Conservation (phyloP, 306 rosid genomes). For the Luffa acutangula region DNA sequence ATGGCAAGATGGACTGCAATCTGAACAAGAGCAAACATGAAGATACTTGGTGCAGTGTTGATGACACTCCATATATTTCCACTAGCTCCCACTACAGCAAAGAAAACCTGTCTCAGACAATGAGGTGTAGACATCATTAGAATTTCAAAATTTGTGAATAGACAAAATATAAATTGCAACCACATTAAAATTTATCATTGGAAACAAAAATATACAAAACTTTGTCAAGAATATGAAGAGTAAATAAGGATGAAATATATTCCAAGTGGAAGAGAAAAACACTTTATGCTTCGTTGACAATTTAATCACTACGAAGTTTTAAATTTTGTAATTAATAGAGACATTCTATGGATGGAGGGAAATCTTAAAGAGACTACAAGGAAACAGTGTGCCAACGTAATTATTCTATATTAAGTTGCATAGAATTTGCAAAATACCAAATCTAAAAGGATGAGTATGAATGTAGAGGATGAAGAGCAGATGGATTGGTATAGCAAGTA, state of each 20-base stretch:
- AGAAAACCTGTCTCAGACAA: slow-evolving; percentile 25
- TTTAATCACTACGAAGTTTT: no score
- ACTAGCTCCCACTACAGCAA: slow-evolving; percentile 40
- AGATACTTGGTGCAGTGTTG: slow-evolving; percentile 36
- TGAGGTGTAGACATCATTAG: background rate
- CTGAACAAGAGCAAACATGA: slow-evolving; percentile 29
- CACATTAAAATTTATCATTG: background rate
- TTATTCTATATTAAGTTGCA: background rate
- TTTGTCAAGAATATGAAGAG: background rate
- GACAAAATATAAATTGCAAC: background rate
- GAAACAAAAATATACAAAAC: background rate
- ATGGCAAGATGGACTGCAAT: slow-evolving; percentile 29
- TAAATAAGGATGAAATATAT: background rate
- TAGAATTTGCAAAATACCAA: background rate
- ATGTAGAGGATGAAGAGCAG: background rate
- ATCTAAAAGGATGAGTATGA: background rate
- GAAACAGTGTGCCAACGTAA: background rate
- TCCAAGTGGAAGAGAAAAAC: no score
- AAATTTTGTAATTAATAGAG: background rate
- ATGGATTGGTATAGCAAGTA: background rate
- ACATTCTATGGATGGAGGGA: background rate
- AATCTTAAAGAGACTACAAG: background rate
- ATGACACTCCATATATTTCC: slow-evolving; percentile 35
- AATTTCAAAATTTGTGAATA: background rate
- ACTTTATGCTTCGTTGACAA: no score